Base-by-base conservation (phyloP, 352 stramenopile genomes). In the Phytopythium boreale region DNA sequence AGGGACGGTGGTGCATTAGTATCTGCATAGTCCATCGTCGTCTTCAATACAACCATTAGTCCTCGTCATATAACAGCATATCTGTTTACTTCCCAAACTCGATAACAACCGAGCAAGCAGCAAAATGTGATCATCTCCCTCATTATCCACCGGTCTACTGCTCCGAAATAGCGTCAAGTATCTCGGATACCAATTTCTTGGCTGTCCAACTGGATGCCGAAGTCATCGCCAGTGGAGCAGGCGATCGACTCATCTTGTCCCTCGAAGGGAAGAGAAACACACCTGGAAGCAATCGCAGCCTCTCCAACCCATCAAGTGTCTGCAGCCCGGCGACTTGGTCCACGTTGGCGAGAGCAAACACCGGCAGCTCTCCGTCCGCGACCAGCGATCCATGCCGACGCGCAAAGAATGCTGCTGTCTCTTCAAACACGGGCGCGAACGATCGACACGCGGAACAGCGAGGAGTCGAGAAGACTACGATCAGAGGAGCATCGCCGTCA, bases 401-500 rank as follows among this genome's bases (percentile, higher is more conserved):
- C 26, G 20, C 17, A 8, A 55, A 62, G 11, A 12, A 27, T 0
- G 24, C 27, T 24, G 68, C 64, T 14, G 56, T 43, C 36, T 68
- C 26, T 17, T 71, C 64, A 37, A 68, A 65, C 43, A 68, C 43
- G 4, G 27, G 29, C n/a, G 36, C 55, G 37, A 71, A 74, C 29
- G 34, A 59, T 7, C 56, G 64, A 24, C 68, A 74, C 2, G 43
- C 55, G 5, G 46, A 62, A 52, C 68, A 74, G 24, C 68, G 64
- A 44, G 64, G 64, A 17, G 64, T 71, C 34, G 50, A 46, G 34
- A 74, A 71, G 27, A 51, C 59, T 6, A 71, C 64, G 41, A 74
- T 47, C 10, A 74, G 52, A 29, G 14, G 22, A 61, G 36, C 11
- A 56, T 51, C 63, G n/a, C 59, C 5, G 14, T 19, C 26, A 50